phyloP scores from a whole-genome alignment of 768 basidiomycete genomes.

The Boletus rufocinnamomeus region DNA sequence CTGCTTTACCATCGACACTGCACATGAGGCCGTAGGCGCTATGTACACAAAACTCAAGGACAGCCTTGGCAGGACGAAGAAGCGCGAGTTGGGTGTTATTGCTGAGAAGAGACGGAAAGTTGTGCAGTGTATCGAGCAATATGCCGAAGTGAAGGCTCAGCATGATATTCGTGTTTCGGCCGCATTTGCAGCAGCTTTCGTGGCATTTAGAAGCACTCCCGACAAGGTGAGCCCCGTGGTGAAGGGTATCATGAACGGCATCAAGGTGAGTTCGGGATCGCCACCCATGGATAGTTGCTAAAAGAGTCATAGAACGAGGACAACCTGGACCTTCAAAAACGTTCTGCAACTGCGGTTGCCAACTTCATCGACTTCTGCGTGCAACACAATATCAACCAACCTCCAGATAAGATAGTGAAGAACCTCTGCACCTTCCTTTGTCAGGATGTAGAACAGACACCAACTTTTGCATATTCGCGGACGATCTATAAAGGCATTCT shows the following conservation, averaged over 20 bases:
- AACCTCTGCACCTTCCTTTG: constrained; percentile 97
- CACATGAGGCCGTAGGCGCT: constrained; percentile 64
- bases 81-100: constrained; percentile 70
- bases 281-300: constrained; percentile 4
- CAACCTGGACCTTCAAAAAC: constrained; percentile 82
- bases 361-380: constrained; percentile 87
- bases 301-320: constrained; percentile 70
- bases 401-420: constrained; percentile 94
- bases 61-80: constrained; percentile 74
- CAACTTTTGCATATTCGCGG: constrained; percentile 76
- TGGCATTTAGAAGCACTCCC: constrained; percentile 83
- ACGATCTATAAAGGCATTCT: constrained; percentile 71
- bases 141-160: constrained; percentile 77
- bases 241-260: constrained; percentile 95
- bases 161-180: constrained; percentile 88
- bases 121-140: constrained; percentile 71
- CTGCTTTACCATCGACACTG: constrained; percentile 79
- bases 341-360: constrained; percentile 85
- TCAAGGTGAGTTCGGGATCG: constrained; percentile 67
- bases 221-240: constrained; percentile 96
- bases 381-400: constrained; percentile 69
- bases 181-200: constrained; percentile 87
- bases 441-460: constrained; percentile 86
- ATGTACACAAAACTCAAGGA: constrained; percentile 78
- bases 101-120: constrained; percentile 75